Percentiles rank a stretch among this genome's conserved stretches.
phyloP scores from a whole-genome alignment of 306 rosid genomes.

The Glycine latifolia region DNA sequence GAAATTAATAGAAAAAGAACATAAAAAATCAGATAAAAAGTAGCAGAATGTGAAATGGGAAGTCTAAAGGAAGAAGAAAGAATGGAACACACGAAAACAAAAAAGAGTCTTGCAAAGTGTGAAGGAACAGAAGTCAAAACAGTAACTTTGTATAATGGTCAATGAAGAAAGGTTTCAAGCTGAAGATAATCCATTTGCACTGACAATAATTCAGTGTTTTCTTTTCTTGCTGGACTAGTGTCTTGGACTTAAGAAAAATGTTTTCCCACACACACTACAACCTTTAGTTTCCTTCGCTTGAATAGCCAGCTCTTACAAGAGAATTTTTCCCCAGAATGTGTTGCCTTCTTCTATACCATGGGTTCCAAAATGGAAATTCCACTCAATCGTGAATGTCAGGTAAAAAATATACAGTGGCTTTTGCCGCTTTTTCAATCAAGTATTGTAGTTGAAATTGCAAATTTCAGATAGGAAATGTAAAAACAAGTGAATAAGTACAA shows the following conservation, averaged over 20 bases:
- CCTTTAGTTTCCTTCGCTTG: background rate
- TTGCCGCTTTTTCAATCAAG: slow-evolving; percentile 27
- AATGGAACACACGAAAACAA: no score
- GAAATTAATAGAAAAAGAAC: no score
- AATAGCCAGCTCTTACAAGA: no score
- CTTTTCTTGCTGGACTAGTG: background rate
- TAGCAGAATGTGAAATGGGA: no score
- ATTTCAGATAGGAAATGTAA: background rate
- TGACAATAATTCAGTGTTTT: slow-evolving; percentile 1
- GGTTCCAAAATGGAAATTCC: background rate
- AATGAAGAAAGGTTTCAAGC: no score
- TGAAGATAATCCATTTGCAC: background rate
- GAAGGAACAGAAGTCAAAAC: no score
- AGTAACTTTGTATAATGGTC: no score
- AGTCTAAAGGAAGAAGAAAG: no score
- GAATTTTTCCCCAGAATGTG: background rate
- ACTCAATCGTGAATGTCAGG: background rate
- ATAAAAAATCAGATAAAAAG: no score
- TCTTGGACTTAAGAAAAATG: background rate
- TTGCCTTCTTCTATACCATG: background rate
- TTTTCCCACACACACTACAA: background rate
- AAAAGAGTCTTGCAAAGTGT: no score
- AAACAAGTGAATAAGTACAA: background rate
- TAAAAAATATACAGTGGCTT: background rate
- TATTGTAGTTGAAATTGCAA: background rate